Conservation (phyloP, 2,329 filamentous ascomycete species). For the Mycosphaerella arachidis region DNA sequence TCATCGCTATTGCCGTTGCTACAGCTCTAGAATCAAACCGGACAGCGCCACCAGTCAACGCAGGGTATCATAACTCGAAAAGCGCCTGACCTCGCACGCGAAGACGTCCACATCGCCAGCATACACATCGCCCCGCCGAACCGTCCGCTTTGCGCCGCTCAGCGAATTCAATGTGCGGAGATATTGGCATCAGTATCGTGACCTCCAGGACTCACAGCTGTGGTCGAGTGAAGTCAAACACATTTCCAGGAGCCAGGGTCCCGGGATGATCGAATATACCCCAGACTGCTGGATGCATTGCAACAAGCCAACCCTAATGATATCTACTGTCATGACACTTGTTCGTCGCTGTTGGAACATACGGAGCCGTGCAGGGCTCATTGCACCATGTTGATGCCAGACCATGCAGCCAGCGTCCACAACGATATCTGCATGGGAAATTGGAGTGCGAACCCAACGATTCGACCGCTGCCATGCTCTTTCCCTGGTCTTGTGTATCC, state of each 20-base stretch:
- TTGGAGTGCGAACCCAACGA: slow-evolving; percentile 27
- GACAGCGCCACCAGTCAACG: not conserved
- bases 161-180: not conserved
- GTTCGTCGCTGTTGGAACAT: not conserved
- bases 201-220: not conserved
- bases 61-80: not conserved
- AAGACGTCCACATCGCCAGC: not conserved
- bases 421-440: slow-evolving; percentile 24
- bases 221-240: not conserved
- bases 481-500: slow-evolving; percentile 42
- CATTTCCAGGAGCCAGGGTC: not conserved
- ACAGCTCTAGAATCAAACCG: not conserved
- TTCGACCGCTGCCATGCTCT: slow-evolving; percentile 40
- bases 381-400: slow-evolving; percentile 27
- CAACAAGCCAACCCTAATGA: not conserved
- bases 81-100: not conserved
- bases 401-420: slow-evolving; percentile 28
- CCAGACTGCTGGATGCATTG: not conserved
- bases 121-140: not conserved
- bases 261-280: not conserved
- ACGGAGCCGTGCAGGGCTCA: slow-evolving; percentile 4
- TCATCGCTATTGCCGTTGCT: not conserved
- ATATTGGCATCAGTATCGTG: not conserved
- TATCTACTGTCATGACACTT: not conserved
- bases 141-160: not conserved